These are phyloP conservation scores for Dioscorea dumetorum DNA, from an alignment of 106 monocot genomes.

Conservation along the genomic window DNA sequence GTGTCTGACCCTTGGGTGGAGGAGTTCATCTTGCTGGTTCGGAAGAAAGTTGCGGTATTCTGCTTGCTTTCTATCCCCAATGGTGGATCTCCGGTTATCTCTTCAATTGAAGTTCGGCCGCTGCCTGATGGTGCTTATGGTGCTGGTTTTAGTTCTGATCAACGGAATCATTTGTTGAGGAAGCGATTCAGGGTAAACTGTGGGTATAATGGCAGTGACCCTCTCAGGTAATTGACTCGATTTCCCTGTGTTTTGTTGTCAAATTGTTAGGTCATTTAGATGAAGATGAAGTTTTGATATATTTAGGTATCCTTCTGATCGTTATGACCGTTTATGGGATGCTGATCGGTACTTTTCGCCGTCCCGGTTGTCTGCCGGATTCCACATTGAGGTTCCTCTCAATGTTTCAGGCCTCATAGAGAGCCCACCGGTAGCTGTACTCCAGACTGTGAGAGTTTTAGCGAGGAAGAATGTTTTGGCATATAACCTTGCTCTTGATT, in stretches of 20 bases:
- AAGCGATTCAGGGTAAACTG: conserved; percentile 44
- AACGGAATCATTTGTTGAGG: conserved; percentile 16
- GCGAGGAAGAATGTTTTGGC: conserved; percentile 24
- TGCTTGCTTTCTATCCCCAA: conserved; percentile 25
- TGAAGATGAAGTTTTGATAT: neutral
- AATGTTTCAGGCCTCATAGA: conserved; percentile 23
- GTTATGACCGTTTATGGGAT: conserved; percentile 46
- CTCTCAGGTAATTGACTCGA: conserved; percentile 23
- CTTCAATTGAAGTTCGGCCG: conserved; percentile 43
- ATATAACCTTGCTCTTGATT: conserved; percentile 27
- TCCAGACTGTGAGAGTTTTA: conserved; percentile 42
- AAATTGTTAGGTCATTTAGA: neutral
- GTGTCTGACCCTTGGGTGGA: conserved; percentile 29
- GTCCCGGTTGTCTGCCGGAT: conserved; percentile 27
- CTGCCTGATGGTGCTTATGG: conserved; percentile 33
- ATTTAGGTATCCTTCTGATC: conserved; percentile 38
- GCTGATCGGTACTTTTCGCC: conserved; percentile 34
- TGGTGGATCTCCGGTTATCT: conserved; percentile 38
- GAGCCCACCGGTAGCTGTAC: conserved; percentile 30
- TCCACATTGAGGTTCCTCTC: conserved; percentile 18
- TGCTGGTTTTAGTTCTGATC: neutral
- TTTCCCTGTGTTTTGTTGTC: neutral
- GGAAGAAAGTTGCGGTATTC: conserved; percentile 14
- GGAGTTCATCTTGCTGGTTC: conserved; percentile 34
- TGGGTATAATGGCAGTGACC: conserved; percentile 19